Percentiles rank a stretch among this genome's conserved stretches.
Evolutionary conservation across 2,329 filamentous ascomycete species (phyloP).

Genomic region (Clonostachys solani): DNA sequence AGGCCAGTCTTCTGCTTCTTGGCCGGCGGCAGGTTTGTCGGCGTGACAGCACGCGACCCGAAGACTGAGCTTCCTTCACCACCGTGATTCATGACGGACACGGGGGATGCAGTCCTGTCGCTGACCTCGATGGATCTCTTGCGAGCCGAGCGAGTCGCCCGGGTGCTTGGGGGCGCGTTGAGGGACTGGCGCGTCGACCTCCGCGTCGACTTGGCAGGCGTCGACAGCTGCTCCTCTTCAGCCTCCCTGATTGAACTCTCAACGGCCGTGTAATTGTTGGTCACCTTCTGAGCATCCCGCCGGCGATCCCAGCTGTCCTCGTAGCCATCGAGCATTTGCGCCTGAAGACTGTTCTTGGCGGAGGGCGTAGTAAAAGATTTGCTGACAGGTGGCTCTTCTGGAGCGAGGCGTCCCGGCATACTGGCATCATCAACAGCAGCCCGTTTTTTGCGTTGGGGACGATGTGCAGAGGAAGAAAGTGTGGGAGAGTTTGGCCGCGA

Average conservation of each 20-base stretch:
- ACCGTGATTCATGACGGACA: slow-evolving; percentile 41
- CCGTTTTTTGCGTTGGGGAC: neutral
- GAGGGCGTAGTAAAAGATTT: slow-evolving; percentile 11
- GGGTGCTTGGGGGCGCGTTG: slow-evolving; percentile 20
- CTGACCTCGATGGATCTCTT: slow-evolving; percentile 49
- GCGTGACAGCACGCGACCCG: slow-evolving; percentile 58
- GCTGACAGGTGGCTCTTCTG: slow-evolving; percentile 13
- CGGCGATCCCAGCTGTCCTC: slow-evolving; percentile 14
- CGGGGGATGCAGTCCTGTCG: slow-evolving; percentile 49
- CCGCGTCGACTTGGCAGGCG: slow-evolving; percentile 20
- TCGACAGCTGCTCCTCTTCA: slow-evolving; percentile 8
- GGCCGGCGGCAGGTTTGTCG: slow-evolving; percentile 42
- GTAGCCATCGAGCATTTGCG: slow-evolving; percentile 10
- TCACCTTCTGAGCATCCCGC: slow-evolving; percentile 27
- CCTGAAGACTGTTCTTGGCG: slow-evolving; percentile 18
- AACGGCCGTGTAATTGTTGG: slow-evolving; percentile 23
- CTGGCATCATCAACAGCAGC: slow-evolving; percentile 16
- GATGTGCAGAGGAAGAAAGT: slow-evolving; percentile 5
- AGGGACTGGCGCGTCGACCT: slow-evolving; percentile 28
- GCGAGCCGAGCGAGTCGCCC: slow-evolving; percentile 42
- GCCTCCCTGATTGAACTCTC: slow-evolving; percentile 33
- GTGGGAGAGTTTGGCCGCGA: slow-evolving; percentile 23
- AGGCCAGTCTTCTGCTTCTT: slow-evolving; percentile 59
- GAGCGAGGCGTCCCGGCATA: slow-evolving; percentile 33
- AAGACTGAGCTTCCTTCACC: slow-evolving; percentile 36